A percentile compares a stretch with the other conserved stretches of the same genome.
Evolutionary conservation across 257 asterid genomes (phyloP).

Genomic region (Fraxinus pennsylvanica): DNA sequence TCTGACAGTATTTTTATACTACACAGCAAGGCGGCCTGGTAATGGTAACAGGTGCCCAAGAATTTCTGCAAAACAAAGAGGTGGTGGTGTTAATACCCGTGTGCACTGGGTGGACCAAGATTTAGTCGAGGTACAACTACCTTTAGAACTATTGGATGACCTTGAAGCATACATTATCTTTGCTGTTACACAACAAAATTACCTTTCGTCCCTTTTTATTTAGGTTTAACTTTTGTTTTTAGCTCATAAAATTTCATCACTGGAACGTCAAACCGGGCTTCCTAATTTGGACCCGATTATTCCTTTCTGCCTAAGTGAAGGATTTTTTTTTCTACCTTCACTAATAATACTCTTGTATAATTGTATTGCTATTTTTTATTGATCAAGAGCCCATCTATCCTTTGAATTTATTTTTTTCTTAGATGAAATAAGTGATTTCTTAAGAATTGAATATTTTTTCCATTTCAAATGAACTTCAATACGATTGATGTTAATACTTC

Average conservation of each 20-base stretch:
- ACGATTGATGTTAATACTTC: too few species aligned
- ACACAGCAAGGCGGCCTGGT: background rate
- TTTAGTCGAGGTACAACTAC: background rate
- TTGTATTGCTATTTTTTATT: background rate
- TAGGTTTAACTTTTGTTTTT: background rate
- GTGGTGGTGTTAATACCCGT: background rate
- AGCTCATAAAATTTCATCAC: background rate
- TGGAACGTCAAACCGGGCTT: background rate
- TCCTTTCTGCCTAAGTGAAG: background rate
- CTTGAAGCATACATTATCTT: background rate
- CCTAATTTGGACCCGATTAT: background rate
- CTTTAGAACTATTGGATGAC: background rate
- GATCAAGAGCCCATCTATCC: background rate
- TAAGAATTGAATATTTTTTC: too few species aligned
- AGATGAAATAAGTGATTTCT: too few species aligned
- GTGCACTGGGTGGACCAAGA: background rate
- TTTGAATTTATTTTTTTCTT: too few species aligned
- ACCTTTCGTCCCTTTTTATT: background rate
- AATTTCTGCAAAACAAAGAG: background rate
- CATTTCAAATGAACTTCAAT: too few species aligned
- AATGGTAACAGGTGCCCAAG: background rate
- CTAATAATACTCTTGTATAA: background rate
- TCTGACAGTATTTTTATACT: background rate
- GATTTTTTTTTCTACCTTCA: background rate
- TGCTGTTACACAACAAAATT: background rate